A percentile compares a stretch with the other conserved stretches of the same genome.
These are phyloP conservation scores for Xylariomycetidae sp. DNA, from an alignment of 2,329 filamentous ascomycete genomes.

Conservation along the genomic window DNA sequence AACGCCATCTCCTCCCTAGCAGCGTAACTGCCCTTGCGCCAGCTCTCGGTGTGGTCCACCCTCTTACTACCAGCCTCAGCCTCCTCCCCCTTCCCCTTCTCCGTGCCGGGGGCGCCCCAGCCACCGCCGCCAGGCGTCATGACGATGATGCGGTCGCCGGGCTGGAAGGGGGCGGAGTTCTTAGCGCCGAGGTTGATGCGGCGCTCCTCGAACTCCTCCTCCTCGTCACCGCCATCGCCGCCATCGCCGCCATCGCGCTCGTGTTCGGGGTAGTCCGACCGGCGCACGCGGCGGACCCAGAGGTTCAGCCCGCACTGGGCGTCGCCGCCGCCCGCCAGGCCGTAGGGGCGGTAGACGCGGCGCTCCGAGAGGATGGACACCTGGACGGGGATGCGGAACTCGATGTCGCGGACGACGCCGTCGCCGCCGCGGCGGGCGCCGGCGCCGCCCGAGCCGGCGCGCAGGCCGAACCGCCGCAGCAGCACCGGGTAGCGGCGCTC, in stretches of 20 bases:
- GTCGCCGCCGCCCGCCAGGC: constrained; percentile 75
- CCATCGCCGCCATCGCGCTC: constrained; percentile 3
- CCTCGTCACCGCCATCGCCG: constrained; percentile 22
- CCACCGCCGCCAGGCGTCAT: constrained; percentile 74
- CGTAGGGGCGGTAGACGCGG: constrained; percentile 68
- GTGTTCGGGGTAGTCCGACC: constrained; percentile 35
- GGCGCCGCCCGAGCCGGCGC: constrained; percentile 51
- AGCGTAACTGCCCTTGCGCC: constrained; percentile 52
- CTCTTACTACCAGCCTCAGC: constrained; percentile 36
- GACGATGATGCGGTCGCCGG: constrained; percentile 72
- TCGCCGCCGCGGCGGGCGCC: constrained; percentile 62
- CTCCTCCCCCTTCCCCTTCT: no score
- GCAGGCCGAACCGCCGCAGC: constrained; percentile 57
- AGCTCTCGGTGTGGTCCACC: constrained; percentile 51
- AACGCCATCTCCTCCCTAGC: constrained; percentile 53
- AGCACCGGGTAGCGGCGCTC: constrained; percentile 68
- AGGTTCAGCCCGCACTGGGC: constrained; percentile 75
- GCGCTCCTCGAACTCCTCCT: constrained; percentile 49
- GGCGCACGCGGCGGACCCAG: constrained; percentile 72
- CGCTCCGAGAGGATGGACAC: constrained; percentile 69
- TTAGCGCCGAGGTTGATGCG: constrained; percentile 71
- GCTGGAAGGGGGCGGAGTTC: constrained; percentile 70
- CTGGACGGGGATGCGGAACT: constrained; percentile 65
- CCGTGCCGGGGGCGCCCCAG: constrained; percentile 59
- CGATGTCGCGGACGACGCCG: constrained; percentile 65